These are phyloP conservation scores for Gyrodon lividus DNA, from an alignment of 768 basidiomycete species.

Conservation along the genomic window DNA sequence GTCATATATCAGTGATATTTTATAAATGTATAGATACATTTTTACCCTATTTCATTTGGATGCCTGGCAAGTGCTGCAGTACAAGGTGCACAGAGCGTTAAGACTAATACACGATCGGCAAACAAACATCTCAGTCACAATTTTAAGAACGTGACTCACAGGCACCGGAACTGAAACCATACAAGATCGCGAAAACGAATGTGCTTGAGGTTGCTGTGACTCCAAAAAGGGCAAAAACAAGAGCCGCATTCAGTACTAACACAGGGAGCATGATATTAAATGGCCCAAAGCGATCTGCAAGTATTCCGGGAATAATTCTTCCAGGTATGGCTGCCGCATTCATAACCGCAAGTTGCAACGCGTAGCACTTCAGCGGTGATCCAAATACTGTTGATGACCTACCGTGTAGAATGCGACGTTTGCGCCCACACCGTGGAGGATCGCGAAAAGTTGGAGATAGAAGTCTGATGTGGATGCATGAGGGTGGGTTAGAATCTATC, in stretches of 20 bases:
- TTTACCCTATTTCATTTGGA: not conserved
- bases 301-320: conserved; percentile 52
- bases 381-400: not conserved
- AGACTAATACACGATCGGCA: not conserved
- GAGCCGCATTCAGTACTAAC: not conserved
- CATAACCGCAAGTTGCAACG: conserved; percentile 46
- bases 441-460: conserved; percentile 1
- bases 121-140: not conserved
- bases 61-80: not conserved
- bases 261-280: conserved; percentile 56
- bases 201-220: not conserved
- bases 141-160: not conserved
- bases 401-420: not conserved
- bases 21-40: not conserved
- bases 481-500: not conserved
- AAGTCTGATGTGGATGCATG: not conserved
- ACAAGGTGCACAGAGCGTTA: not conserved
- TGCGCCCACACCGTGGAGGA: not conserved
- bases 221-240: not conserved
- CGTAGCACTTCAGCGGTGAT: not conserved
- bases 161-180: not conserved
- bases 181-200: not conserved
- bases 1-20: not conserved
- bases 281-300: conserved; percentile 56
- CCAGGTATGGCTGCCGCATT: conserved; percentile 61